Conservation (phyloP, 2,329 filamentous ascomycete species). For the Cyphellophora europaea region DNA sequence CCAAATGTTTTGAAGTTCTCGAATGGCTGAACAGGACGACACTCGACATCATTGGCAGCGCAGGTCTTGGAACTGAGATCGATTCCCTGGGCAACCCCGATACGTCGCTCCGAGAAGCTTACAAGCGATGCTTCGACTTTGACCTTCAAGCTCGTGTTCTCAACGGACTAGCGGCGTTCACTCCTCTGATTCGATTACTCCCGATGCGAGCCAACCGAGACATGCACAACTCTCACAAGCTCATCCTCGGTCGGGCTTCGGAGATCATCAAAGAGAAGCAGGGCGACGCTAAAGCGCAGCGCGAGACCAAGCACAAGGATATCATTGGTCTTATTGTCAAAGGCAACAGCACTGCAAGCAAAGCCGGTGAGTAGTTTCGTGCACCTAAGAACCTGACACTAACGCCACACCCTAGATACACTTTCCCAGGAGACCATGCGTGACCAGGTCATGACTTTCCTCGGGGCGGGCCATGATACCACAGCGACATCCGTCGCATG, state of each 20-base stretch:
- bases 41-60: no score
- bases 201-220: slow-evolving; percentile 32
- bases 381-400: no score
- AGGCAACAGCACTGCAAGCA: slow-evolving; percentile 24
- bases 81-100: no score
- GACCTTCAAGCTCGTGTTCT: slow-evolving; percentile 27
- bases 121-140: no score
- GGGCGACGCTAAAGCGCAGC: slow-evolving; percentile 22
- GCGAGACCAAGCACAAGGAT: slow-evolving; percentile 25
- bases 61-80: no score
- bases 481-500: slow-evolving; percentile 26
- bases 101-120: no score
- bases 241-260: slow-evolving; percentile 29
- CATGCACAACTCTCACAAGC: slow-evolving; percentile 26
- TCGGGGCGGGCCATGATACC: slow-evolving; percentile 28
- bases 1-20: no score
- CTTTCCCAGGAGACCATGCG: slow-evolving; percentile 15
- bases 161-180: slow-evolving; percentile 36
- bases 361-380: no score
- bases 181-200: slow-evolving; percentile 30
- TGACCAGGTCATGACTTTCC: slow-evolving; percentile 25
- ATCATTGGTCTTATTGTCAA: slow-evolving; percentile 33
- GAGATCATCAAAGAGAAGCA: slow-evolving; percentile 30
- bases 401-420: no score
- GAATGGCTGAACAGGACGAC: no score